Conservation (phyloP, 2,329 filamentous ascomycete genomes). For the Cercospora berteroae region DNA sequence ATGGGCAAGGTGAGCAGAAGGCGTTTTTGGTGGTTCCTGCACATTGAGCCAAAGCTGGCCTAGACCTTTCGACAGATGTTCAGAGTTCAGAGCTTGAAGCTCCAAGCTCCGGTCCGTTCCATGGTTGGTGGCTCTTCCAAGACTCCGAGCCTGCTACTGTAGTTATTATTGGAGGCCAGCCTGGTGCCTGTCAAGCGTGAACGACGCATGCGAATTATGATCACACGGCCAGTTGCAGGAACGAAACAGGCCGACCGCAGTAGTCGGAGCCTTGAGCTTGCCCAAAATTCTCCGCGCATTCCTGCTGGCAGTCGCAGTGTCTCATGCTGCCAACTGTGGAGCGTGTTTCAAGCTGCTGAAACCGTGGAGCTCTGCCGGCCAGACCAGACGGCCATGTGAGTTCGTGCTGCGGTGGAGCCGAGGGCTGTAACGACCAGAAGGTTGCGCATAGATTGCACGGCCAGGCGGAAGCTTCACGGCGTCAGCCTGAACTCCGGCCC, state of each 20-base stretch:
- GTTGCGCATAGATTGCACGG: not conserved
- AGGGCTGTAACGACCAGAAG: not conserved
- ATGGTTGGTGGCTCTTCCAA: not conserved
- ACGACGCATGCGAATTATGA: not conserved
- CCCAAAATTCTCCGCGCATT: not conserved
- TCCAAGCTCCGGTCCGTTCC: not conserved
- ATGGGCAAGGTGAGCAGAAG: too few relatives aligned
- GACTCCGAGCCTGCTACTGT: not conserved
- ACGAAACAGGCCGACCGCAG: not conserved
- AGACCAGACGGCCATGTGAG: not conserved
- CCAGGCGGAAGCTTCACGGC: not conserved
- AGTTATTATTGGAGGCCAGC: not conserved
- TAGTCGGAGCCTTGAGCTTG: not conserved
- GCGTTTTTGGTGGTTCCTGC: not conserved
- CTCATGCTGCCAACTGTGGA: not conserved
- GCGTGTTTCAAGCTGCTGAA: not conserved
- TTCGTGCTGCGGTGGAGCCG: not conserved
- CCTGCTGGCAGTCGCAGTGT: not conserved
- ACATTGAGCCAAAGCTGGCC: not conserved
- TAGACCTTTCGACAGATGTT: not conserved
- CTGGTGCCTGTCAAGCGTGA: not conserved
- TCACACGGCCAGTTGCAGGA: not conserved
- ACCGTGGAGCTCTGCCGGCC: not conserved
- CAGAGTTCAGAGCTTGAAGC: not conserved
- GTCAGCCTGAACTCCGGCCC: not conserved